These are phyloP conservation scores for Heterobasidion irregulare DNA, from an alignment of 1,284 basidiomycete genomes.

Conservation along the genomic window DNA sequence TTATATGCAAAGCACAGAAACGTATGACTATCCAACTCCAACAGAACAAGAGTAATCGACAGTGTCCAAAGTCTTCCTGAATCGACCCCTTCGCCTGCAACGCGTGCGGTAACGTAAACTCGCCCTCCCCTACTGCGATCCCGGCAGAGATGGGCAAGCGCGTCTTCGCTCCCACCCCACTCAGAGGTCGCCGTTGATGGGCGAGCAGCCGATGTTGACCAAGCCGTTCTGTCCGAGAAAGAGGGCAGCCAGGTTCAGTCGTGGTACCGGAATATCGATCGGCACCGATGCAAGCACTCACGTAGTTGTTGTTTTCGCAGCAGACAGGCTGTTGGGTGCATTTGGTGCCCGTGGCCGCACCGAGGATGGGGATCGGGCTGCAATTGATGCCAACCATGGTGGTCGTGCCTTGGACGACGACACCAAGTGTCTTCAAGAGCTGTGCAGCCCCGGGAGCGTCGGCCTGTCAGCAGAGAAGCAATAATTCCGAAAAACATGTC, in stretches of 20 bases:
- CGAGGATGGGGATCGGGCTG: slow-evolving; percentile 14
- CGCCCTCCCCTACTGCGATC: too few species aligned
- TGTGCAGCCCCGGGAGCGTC: neutral
- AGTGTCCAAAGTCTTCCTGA: too few species aligned
- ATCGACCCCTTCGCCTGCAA: too few species aligned
- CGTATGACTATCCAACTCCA: too few species aligned
- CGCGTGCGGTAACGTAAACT: too few species aligned
- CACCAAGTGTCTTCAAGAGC: slow-evolving; percentile 13
- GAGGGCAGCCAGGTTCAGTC: neutral
- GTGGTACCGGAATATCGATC: neutral
- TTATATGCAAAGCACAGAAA: too few species aligned
- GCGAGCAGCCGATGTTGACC: slow-evolving; percentile 30
- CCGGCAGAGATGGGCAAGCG: too few species aligned
- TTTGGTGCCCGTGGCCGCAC: slow-evolving; percentile 7
- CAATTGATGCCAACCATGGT: slow-evolving; percentile 19
- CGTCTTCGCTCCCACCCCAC: too few species aligned
- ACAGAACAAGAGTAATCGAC: too few species aligned
- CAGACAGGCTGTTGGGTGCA: slow-evolving; percentile 18
- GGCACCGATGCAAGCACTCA: slow-evolving; percentile 1
- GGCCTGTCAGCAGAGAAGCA: neutral
- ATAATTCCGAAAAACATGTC: neutral
- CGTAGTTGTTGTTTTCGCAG: slow-evolving; percentile 21
- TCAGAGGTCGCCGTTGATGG: slow-evolving; percentile 26
- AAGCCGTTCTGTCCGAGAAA: slow-evolving; percentile 21
- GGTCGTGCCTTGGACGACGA: slow-evolving; percentile 12